Evolutionary conservation across 2,329 filamentous ascomycete genomes (phyloP).

Genomic region (Arthrobotrys musiformis): DNA sequence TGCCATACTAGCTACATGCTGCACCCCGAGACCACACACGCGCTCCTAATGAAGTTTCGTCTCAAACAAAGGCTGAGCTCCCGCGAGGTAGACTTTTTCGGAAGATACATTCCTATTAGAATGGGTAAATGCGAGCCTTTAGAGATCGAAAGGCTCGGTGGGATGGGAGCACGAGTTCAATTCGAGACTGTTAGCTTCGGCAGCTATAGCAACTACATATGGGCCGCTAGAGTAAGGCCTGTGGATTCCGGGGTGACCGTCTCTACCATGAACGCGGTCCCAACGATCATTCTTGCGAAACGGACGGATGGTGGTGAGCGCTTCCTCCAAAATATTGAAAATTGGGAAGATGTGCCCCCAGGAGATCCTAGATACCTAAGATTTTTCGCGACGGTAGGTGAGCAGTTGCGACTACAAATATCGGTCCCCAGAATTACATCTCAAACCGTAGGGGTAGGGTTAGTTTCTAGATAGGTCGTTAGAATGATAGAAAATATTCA

Average conservation of each 20-base stretch:
- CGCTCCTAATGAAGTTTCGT: conserved; percentile 55
- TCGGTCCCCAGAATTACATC: neutral
- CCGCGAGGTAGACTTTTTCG: conserved; percentile 75
- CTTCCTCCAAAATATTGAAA: conserved; percentile 19
- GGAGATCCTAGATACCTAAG: conserved; percentile 25
- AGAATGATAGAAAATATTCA: neutral
- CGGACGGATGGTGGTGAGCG: neutral
- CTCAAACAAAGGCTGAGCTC: conserved; percentile 73
- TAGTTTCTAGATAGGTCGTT: neutral
- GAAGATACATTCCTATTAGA: conserved; percentile 58
- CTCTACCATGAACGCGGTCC: conserved; percentile 8
- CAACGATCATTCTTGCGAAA: conserved; percentile 33
- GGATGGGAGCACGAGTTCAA: conserved; percentile 81
- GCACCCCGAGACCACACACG: conserved; percentile 53
- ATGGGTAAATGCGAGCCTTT: conserved; percentile 69
- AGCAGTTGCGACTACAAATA: conserved; percentile 46
- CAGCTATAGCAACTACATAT: conserved; percentile 80
- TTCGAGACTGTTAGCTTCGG: conserved; percentile 86
- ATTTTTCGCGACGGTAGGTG: conserved; percentile 38
- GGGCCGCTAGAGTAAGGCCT: conserved; percentile 84
- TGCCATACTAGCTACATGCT: conserved; percentile 95
- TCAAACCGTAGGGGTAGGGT: neutral
- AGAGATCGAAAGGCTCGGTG: conserved; percentile 76
- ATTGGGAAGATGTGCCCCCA: conserved; percentile 30
- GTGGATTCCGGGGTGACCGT: conserved; percentile 71